These are phyloP conservation scores for Calocera cornea DNA, from an alignment of 768 basidiomycete species.

Conservation along the genomic window DNA sequence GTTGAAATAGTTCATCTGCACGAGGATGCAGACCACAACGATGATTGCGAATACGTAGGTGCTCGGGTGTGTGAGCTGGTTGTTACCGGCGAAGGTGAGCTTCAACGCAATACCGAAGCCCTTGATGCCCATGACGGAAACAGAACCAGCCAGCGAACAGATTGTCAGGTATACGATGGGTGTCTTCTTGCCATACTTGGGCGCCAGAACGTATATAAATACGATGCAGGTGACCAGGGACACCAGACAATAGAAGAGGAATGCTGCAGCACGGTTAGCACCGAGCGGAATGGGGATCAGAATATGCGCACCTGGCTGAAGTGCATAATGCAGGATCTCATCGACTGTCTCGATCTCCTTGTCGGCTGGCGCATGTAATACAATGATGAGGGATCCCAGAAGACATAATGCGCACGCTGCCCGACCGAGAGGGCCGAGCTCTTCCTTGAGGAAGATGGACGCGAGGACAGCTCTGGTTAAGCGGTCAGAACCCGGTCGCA, in stretches of 20 bases:
- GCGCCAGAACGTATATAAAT: constrained; percentile 78
- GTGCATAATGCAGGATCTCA: constrained; percentile 80
- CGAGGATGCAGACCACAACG: constrained; percentile 68
- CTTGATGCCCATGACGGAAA: constrained; percentile 99
- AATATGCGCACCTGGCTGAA: constrained; percentile 63
- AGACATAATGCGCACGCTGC: constrained; percentile 73
- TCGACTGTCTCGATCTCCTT: constrained; percentile 86
- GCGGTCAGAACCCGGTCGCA: background rate
- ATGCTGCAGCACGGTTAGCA: constrained; percentile 39
- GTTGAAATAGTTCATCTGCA: constrained; percentile 96
- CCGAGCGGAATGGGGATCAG: background rate
- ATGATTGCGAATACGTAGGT: constrained; percentile 92
- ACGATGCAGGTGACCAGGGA: constrained; percentile 67
- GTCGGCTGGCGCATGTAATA: constrained; percentile 93
- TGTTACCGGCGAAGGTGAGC: constrained; percentile 80
- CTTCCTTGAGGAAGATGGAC: constrained; percentile 82
- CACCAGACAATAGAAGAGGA: constrained; percentile 78
- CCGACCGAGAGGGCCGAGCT: constrained; percentile 83
- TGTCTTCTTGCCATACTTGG: constrained; percentile 72
- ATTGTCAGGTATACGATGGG: constrained; percentile 92
- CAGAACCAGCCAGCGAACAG: constrained; percentile 87
- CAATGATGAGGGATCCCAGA: constrained; percentile 83
- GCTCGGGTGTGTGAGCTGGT: constrained; percentile 86
- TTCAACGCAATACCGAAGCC: constrained; percentile 96
- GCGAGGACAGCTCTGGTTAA: constrained; percentile 76